Conservation (phyloP, 192 early-diverging fungal species). For the Chytriomyces hyalinus region DNA sequence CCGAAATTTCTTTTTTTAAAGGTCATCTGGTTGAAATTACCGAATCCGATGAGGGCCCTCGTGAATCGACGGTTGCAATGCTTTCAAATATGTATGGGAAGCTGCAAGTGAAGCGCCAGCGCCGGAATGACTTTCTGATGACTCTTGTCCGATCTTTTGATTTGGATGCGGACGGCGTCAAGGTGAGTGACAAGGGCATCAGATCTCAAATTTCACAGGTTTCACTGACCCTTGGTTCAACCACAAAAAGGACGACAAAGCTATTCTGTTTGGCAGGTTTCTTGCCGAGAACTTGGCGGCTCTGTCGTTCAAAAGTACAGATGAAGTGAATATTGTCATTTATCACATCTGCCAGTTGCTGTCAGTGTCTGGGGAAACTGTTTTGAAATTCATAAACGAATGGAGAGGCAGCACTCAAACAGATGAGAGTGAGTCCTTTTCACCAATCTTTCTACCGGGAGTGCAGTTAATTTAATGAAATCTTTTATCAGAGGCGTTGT, state of each 20-base stretch:
- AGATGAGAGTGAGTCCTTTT: constrained; percentile 11
- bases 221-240: no score
- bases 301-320: constrained; percentile 77
- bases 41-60: constrained; percentile 19
- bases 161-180: constrained; percentile 47
- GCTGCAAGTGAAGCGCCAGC: constrained; percentile 65
- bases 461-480: constrained; percentile 38
- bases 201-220: constrained; percentile 2
- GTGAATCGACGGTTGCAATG: constrained; percentile 56
- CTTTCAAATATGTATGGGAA: constrained; percentile 73
- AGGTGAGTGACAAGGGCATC: constrained; percentile 1
- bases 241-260: not conserved
- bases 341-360: constrained; percentile 76
- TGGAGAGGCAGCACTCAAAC: not conserved
- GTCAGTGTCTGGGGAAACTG: constrained; percentile 70
- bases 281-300: constrained; percentile 82
- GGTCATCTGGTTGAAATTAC: constrained; percentile 6
- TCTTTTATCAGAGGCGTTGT: constrained; percentile 26
- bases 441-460: constrained; percentile 1
- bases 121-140: constrained; percentile 76
- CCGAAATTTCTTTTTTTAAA: not conserved
- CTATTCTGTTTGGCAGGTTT: constrained; percentile 65
- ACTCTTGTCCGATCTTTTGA: constrained; percentile 74
- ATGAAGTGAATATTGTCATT: constrained; percentile 80
- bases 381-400: constrained; percentile 50